These are phyloP conservation scores for Trichoderma afroharzianum DNA, from an alignment of 2,329 filamentous ascomycete species.

Conservation along the genomic window DNA sequence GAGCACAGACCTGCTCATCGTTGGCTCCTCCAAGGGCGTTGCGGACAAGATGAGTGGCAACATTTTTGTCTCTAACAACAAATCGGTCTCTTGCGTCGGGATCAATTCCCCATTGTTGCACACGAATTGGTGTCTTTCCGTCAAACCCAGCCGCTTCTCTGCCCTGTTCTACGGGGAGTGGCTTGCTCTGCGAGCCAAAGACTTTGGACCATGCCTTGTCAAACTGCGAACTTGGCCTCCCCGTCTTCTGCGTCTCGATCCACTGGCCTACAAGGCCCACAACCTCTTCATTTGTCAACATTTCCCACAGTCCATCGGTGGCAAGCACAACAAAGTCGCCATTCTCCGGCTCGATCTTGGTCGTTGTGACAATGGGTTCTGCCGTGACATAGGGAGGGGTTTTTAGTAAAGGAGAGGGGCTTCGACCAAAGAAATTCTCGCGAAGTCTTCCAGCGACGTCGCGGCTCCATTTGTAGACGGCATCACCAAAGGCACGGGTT, in stretches of 20 bases:
- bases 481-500: slow-evolving; percentile 91
- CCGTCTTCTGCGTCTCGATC: slow-evolving; percentile 72
- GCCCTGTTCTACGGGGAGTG: slow-evolving; percentile 73
- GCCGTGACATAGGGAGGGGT: slow-evolving; percentile 97
- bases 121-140: slow-evolving; percentile 80
- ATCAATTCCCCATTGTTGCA: slow-evolving; percentile 86
- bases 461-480: slow-evolving; percentile 91
- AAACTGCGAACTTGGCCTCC: slow-evolving; percentile 59
- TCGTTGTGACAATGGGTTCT: slow-evolving; percentile 91
- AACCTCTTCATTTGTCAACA: slow-evolving; percentile 98
- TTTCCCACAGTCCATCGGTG: slow-evolving; percentile 97
- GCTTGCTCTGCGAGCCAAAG: slow-evolving; percentile 48
- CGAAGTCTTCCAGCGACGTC: slow-evolving; percentile 82
- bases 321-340: slow-evolving; percentile 96
- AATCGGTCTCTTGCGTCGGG: slow-evolving; percentile 75
- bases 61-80: slow-evolving; percentile 91
- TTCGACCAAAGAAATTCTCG: slow-evolving; percentile 81
- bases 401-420: slow-evolving; percentile 70
- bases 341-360: slow-evolving; percentile 80
- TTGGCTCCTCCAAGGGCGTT: slow-evolving; percentile 94
- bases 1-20: slow-evolving; percentile 85
- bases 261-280: slow-evolving; percentile 95
- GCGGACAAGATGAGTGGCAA: slow-evolving; percentile 88
- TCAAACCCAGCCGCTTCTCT: slow-evolving; percentile 43
- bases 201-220: slow-evolving; percentile 65